phyloP scores from a whole-genome alignment of 441 rosid species.

The Dalechampia spathulata region DNA sequence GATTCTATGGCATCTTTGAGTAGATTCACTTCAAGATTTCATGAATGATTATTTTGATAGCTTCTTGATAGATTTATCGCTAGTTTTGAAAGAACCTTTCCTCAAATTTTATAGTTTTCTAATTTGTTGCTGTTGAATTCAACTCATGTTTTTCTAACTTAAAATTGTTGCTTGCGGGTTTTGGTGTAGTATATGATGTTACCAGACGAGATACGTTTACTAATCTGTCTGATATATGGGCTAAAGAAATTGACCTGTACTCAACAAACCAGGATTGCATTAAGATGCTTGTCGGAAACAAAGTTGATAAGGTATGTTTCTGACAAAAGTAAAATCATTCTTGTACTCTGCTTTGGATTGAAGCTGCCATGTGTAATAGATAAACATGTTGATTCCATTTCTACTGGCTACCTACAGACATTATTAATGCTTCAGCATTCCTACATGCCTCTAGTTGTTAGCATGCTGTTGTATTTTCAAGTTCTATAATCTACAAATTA shows the following conservation, averaged over 20 bases:
- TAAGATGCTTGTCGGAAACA: constrained; percentile 57
- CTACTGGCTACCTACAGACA: no score
- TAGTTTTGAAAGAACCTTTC: not conserved
- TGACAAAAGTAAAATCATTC: not conserved
- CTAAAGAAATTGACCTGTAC: constrained; percentile 44
- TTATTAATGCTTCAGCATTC: not conserved
- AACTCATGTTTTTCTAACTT: not conserved
- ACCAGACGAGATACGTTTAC: constrained; percentile 46
- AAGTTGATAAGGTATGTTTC: constrained; percentile 39
- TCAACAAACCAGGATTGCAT: constrained; percentile 49
- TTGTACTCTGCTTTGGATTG: no score
- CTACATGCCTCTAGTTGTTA: not conserved
- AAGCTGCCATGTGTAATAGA: no score
- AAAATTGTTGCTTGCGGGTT: not conserved
- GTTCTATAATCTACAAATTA: not conserved
- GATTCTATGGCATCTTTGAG: not conserved
- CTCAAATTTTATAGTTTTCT: no score
- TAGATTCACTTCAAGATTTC: not conserved
- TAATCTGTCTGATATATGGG: constrained; percentile 49
- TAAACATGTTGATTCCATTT: no score
- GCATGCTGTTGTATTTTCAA: not conserved
- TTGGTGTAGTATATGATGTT: constrained; percentile 32
- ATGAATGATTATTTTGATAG: no score
- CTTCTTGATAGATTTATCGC: not conserved
- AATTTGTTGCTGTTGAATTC: not conserved